Percentiles rank a stretch among this genome's conserved stretches.
phyloP scores from a whole-genome alignment of 2,329 filamentous ascomycete species.

The Paramyrothecium sp. region DNA sequence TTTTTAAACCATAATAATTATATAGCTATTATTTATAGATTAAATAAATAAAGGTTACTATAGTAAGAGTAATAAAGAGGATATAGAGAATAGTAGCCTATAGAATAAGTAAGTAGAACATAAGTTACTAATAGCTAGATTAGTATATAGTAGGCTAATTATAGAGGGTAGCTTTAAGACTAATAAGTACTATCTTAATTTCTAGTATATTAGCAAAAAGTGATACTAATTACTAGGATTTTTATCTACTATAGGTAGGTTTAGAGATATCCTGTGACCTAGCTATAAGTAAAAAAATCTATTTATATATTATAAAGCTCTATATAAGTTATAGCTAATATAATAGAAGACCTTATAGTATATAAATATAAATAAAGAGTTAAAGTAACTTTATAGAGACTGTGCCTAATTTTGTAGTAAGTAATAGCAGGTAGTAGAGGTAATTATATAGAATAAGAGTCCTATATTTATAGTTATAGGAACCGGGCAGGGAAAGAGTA shows the following conservation, averaged over 20 bases:
- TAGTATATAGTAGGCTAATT: constrained; percentile 2
- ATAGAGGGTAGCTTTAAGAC: background rate
- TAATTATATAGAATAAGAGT: no score
- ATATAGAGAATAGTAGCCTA: constrained; percentile 1
- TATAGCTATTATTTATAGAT: no score
- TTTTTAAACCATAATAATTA: background rate
- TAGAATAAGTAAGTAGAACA: constrained; percentile 1
- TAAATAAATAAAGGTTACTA: background rate
- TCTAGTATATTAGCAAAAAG: no score
- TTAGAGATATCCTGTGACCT: background rate
- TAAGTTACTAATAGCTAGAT: constrained; percentile 1
- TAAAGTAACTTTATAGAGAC: background rate
- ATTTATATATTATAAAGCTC: background rate
- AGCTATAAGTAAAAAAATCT: background rate
- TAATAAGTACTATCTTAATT: no score
- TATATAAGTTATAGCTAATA: constrained; percentile 1
- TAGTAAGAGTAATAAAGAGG: constrained; percentile 1
- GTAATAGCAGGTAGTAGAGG: background rate
- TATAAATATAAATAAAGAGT: background rate
- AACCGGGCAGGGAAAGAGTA: no score
- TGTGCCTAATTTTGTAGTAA: background rate
- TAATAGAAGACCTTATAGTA: constrained; percentile 2
- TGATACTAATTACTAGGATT: no score
- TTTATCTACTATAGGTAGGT: no score
- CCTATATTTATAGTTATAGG: no score